A percentile compares a stretch with the other conserved stretches of the same genome.
Evolutionary conservation across 495 filamentous ascomycete species (phyloP).

Genomic region (Aspergillus affinis): DNA sequence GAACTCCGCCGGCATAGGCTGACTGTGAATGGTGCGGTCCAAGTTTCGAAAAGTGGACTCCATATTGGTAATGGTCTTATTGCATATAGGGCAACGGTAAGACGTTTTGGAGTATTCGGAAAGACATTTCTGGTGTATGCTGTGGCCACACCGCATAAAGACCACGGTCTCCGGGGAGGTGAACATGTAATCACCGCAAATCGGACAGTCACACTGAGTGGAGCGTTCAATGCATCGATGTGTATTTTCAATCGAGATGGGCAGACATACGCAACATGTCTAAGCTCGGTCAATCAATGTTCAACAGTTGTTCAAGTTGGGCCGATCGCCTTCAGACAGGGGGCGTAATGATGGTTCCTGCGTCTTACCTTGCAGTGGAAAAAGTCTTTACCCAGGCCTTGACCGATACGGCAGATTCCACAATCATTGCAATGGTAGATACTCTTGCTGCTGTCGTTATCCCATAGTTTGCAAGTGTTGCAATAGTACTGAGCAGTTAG

Average conservation of each 20-base stretch:
- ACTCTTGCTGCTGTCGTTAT: conserved; percentile 83
- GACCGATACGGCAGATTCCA: conserved; percentile 89
- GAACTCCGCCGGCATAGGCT: conserved; percentile 90
- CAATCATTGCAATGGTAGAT: conserved; percentile 98
- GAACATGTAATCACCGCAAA: conserved; percentile 97
- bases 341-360: background rate
- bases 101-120: conserved; percentile 79
- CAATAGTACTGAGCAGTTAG: conserved; percentile 92
- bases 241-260: conserved; percentile 72
- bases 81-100: conserved; percentile 95
- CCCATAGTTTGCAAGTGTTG: conserved; percentile 93
- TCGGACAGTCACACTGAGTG: conserved; percentile 96
- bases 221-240: conserved; percentile 94
- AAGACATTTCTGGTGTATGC: conserved; percentile 87
- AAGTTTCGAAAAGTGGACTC: conserved; percentile 89
- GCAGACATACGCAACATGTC: conserved; percentile 90
- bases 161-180: conserved; percentile 86
- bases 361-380: conserved; percentile 88
- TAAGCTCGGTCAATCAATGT: conserved; percentile 34
- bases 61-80: conserved; percentile 93
- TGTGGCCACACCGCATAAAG: conserved; percentile 95
- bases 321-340: too few relatives aligned
- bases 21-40: conserved; percentile 77
- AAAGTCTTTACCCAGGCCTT: conserved; percentile 93
- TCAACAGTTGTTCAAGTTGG: background rate